These are phyloP conservation scores for Picea abies DNA, from an alignment of 83 land plant genomes.

Conservation along the genomic window DNA sequence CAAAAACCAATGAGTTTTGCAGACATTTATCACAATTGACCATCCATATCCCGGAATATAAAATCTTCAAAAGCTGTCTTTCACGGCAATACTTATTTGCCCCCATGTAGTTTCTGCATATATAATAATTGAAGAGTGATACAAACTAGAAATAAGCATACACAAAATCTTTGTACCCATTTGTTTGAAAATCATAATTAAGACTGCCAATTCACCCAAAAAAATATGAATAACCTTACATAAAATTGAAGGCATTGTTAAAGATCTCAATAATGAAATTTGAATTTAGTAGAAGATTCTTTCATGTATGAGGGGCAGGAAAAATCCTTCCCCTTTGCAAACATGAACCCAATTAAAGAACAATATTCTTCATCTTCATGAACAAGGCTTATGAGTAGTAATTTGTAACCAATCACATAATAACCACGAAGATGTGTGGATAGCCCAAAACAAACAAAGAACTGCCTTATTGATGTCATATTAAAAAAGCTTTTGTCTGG, in stretches of 20 bases:
- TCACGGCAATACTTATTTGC: not conserved
- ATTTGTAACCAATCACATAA: not conserved
- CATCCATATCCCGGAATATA: not conserved
- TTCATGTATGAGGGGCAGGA: not conserved
- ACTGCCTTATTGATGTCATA: not conserved
- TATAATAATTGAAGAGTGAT: not conserved
- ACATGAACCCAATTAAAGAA: not conserved
- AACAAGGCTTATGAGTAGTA: not conserved
- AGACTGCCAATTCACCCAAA: not conserved
- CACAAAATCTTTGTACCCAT: not conserved
- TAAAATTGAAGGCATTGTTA: not conserved
- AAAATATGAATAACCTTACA: too few species aligned
- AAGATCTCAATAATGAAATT: not conserved
- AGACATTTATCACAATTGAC: not conserved
- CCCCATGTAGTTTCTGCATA: not conserved
- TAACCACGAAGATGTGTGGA: not conserved
- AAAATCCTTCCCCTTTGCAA: constrained; percentile 5
- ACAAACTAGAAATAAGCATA: not conserved
- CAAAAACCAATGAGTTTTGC: not conserved
- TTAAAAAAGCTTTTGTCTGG: too few species aligned
- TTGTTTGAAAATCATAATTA: not conserved
- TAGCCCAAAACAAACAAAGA: not conserved
- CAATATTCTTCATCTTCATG: not conserved
- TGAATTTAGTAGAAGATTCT: not conserved
- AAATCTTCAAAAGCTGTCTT: not conserved